phyloP scores from a whole-genome alignment of 371 early-diverging fungal species.

The Choanephora cucurbitarum region DNA sequence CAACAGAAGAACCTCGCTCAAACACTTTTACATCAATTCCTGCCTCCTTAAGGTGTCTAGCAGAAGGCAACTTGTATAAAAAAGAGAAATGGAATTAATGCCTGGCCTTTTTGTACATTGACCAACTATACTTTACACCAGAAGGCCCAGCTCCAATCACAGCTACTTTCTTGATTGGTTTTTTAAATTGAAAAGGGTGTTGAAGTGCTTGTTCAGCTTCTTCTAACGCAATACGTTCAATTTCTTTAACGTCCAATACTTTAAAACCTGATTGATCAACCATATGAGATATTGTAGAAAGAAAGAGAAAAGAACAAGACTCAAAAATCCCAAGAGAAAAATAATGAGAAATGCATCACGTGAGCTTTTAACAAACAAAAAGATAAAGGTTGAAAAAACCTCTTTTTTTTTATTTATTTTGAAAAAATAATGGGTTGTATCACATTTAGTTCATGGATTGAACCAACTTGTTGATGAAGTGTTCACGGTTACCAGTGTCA shows the following conservation, averaged over 20 bases:
- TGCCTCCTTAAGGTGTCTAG: conserved; percentile 15
- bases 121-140: conserved; percentile 15
- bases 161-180: conserved; percentile 24
- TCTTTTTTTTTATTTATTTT: background rate
- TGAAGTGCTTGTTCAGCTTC: conserved; percentile 23
- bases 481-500: conserved; percentile 97
- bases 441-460: conserved; percentile 93
- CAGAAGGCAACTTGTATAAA: conserved; percentile 14
- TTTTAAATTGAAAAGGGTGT: conserved; percentile 22
- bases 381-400: background rate
- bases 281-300: background rate
- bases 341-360: background rate
- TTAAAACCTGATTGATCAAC: background rate
- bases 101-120: background rate
- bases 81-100: background rate
- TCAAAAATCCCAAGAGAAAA: background rate
- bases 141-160: conserved; percentile 30
- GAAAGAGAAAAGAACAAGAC: background rate
- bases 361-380: background rate
- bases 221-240: background rate
- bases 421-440: background rate
- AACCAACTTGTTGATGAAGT: conserved; percentile 95
- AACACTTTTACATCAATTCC: conserved; percentile 25
- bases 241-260: conserved; percentile 9
- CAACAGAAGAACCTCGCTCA: conserved; percentile 20